Base-by-base conservation (phyloP, 805 yeast genomes). In the Cyberlindnera bimundalis region DNA sequence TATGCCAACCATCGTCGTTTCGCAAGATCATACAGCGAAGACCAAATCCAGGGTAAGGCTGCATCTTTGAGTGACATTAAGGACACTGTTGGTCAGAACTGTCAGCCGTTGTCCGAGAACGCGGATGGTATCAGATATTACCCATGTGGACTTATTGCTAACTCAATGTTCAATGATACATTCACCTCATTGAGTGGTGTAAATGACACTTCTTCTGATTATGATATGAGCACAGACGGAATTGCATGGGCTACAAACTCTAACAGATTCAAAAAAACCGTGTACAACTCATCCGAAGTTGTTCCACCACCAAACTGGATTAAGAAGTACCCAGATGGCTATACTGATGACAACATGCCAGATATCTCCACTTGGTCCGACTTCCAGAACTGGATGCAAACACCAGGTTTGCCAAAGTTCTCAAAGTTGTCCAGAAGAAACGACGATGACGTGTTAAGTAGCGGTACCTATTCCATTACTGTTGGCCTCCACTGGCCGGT, bases 1-100 rank as follows among this genome's bases (percentile, higher is more conserved):
- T 85, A 77, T 62, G 96, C 95, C 53, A 91, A 91, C 62, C 99
- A 91, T 65, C 79, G 99, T 55, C 86, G 95, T 55, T 93, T 85
- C 60, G 98, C 91, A 28, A 78, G 80, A 50, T 84, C 95, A 18
- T 88, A 79, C 61, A 90, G 89, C 64, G 86, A 88, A 66, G 78
- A 76, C 42, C 99, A 91, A 67, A 63, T 91, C 32, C 76, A 78
- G 40, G 99, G 99, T 10, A 59, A 76, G 23, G 82, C 84, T 5
- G 84, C 87, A 8, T 51, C 80, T 0, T 66, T 71, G 17, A 64
- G 60, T 25, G 71, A 65, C 29, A 67, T 91, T 18, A 75, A 73
- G 48, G 65, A 69, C 40, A 64, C 64, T 17, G 71, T 68, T 23
- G 75, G 74, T 41, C 65, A 66, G 37, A 73, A 73, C 46, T 84